These are phyloP conservation scores for Candida nanaspora DNA, from an alignment of 805 yeast species.

Conservation along the genomic window DNA sequence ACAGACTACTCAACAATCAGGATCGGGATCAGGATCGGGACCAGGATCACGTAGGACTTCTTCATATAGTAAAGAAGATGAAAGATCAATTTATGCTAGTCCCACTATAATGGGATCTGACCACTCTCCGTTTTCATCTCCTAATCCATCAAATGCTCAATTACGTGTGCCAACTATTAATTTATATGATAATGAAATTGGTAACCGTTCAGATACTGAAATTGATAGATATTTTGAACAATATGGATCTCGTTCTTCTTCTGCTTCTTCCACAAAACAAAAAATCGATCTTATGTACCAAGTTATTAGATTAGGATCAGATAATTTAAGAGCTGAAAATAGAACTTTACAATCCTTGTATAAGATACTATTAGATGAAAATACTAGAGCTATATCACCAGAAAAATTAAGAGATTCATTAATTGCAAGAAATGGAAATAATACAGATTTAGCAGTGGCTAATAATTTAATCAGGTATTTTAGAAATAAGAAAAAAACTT, in stretches of 20 bases:
- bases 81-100: not conserved
- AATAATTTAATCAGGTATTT: constrained; percentile 6
- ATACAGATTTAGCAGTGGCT: constrained; percentile 11
- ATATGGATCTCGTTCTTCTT: not conserved
- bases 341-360: not conserved
- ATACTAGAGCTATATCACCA: not conserved
- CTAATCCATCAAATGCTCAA: not conserved
- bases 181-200: not conserved
- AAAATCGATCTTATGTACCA: not conserved
- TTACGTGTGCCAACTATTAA: not conserved
- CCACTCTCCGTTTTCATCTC: not conserved
- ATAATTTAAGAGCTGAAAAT: not conserved
- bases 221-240: not conserved
- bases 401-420: constrained; percentile 4
- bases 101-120: not conserved
- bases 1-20: not conserved
- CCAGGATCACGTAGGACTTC: not conserved
- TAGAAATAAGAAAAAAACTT: not conserved
- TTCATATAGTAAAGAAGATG: not conserved
- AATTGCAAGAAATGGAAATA: constrained; percentile 6
- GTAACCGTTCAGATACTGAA: not conserved
- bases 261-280: not conserved
- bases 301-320: not conserved
- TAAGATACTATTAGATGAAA: not conserved
- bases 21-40: too few relatives aligned